Base-by-base conservation (phyloP, 23 red algal genomes). In the Gracilaria caudata region DNA sequence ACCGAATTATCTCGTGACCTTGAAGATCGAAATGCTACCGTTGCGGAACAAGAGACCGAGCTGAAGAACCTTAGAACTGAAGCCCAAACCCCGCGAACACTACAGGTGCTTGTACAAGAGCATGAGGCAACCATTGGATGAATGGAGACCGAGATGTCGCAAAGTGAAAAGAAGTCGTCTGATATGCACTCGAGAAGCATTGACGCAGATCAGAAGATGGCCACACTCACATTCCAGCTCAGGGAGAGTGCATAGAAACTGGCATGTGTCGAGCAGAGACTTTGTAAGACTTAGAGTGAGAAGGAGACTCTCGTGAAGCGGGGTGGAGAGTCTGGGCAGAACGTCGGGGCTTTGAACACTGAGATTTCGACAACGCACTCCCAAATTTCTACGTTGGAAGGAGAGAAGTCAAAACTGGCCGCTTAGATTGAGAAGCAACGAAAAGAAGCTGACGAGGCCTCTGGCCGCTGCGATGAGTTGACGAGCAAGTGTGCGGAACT, bases 161-260 rank as follows among this genome's bases (percentile, higher is more conserved):
- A 87, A 36, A 66, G 26, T 19, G 30, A 26, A 28, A 20, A 84
- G 60, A 16, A 84, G 35, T 68, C 59, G 16, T 45, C 38, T 26
- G 60, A 71, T 32, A 66, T 66, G 7, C 57, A 84, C 4, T 84
- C 80, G 56, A 41, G 64, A 41, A 84, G 80, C 41, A 46, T 70
- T 29, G 80, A 84, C 19, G 57, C 64, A 26, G 81, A 64, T 25
- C 60, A 68, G 60, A 26, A 59, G 37, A 72, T 85, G 6, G 81
- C 81, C 20, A 23, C 49, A 63, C 13, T 84, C 10, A 41, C 40
- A 24, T 24, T 32, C 8, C 49, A 84, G 37, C 59, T 84, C 33
- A 66, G 60, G 20, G 57, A 84, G 29, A 16, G 20, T 25, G 59
- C 32, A 24, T 57, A 84, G 26, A 37, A 25, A 25, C 49, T 32